These are phyloP conservation scores for Dendrobium chrysotoxum DNA, from an alignment of 106 monocot species.

Conservation along the genomic window DNA sequence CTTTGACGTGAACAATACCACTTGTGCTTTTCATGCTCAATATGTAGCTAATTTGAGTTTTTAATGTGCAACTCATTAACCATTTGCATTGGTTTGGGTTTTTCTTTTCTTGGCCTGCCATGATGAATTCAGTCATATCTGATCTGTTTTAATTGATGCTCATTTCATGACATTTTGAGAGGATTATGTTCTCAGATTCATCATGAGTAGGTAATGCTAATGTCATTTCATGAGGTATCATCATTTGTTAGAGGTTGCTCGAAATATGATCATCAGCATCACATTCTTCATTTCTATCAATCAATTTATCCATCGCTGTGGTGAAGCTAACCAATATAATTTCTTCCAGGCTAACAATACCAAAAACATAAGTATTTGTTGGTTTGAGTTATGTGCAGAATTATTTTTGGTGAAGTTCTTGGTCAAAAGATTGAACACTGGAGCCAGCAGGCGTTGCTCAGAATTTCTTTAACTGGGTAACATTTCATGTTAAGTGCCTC, in stretches of 20 bases:
- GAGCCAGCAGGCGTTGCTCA: background rate
- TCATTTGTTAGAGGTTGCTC: slow-evolving; percentile 2
- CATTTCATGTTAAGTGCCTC: background rate
- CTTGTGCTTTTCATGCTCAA: background rate
- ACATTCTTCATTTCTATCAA: slow-evolving; percentile 14
- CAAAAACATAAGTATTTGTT: background rate
- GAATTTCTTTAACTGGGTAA: background rate
- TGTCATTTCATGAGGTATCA: slow-evolving; percentile 3
- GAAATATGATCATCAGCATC: slow-evolving; percentile 19
- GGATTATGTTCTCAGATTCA: slow-evolving; percentile 8
- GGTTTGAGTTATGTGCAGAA: slow-evolving; percentile 3
- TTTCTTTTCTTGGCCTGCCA: background rate
- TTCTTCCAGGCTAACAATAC: slow-evolving; percentile 19
- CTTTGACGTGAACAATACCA: background rate
- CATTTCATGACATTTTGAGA: slow-evolving; percentile 11
- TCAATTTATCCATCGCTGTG: slow-evolving; percentile 14
- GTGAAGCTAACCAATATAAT: slow-evolving; percentile 12
- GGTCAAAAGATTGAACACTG: background rate
- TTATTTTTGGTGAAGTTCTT: background rate
- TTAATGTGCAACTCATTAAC: background rate
- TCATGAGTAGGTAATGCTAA: background rate
- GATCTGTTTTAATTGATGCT: background rate
- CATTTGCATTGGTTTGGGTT: background rate
- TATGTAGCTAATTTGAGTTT: background rate
- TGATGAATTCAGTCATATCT: background rate